These are phyloP conservation scores for Psilocybe mexicana DNA, from an alignment of 1,284 basidiomycete genomes.

Conservation along the genomic window DNA sequence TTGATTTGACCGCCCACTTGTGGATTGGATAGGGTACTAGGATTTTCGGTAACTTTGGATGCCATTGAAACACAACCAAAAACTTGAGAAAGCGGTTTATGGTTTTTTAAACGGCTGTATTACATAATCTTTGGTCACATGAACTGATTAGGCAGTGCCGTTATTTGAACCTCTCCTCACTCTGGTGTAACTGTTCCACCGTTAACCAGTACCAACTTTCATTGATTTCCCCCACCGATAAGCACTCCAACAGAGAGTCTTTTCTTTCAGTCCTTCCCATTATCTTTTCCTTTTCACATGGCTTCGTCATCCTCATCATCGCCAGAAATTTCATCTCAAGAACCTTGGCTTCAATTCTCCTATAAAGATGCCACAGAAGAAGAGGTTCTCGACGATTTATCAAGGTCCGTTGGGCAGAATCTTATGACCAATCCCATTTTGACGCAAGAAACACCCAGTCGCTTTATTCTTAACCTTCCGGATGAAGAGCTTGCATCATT, in stretches of 20 bases:
- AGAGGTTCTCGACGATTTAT: conserved; percentile 88
- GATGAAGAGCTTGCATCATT: conserved; percentile 89
- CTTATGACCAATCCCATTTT: conserved; percentile 10
- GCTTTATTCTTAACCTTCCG: conserved; percentile 97
- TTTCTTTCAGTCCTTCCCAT: conserved; percentile 6
- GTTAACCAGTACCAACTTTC: conserved; percentile 6
- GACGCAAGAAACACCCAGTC: conserved; percentile 44
- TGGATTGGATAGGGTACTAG: too few relatives aligned
- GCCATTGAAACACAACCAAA: too few relatives aligned
- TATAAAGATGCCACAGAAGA: conserved; percentile 69
- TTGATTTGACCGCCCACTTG: too few relatives aligned
- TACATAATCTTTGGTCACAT: conserved; percentile 7
- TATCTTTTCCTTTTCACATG: conserved; percentile 35
- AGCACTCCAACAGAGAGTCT: conserved; percentile 5
- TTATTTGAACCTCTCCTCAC: conserved; percentile 11
- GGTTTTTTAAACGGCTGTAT: background rate
- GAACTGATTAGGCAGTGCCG: conserved; percentile 10
- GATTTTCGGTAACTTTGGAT: too few relatives aligned
- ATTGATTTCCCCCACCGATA: conserved; percentile 10
- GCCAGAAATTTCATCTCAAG: conserved; percentile 63
- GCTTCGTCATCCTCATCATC: conserved; percentile 66
- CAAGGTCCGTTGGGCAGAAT: conserved; percentile 52
- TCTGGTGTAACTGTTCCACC: conserved; percentile 1
- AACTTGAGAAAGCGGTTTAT: background rate
- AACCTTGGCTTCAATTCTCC: conserved; percentile 51